Evolutionary conservation across 352 stramenopile genomes (phyloP), one percentile per base, ranked within the genome.

Genomic region (Pythium dissotocum): DNA sequence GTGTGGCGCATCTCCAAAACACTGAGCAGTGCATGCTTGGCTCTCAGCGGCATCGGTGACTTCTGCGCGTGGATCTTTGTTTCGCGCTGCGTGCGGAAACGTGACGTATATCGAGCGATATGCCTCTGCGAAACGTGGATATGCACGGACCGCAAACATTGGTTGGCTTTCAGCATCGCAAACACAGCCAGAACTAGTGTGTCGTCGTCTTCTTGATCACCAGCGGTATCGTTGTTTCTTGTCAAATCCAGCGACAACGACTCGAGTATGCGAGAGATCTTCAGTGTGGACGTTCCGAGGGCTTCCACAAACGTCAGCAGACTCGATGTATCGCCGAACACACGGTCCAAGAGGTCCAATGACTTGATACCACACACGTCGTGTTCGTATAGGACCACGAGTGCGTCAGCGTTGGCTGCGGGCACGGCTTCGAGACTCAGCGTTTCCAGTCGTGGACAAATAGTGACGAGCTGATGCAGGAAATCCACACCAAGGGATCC

Each of bases 1-100:
- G 0, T 32, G 28, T 24, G 9, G n/a, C 18, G 18, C 18, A 51
- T 26, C 3, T 24, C 21, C 21, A 24, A 24, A 24, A 24, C 38
- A 10, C 5, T 42, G 6, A 63, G n/a, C 3, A 53, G 38, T 6
- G 57, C 57, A 8, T 30, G 53, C 38, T 63, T 54, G 57, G 57
- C 57, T 5, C 57, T 40, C 26, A 63, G 14, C 5, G 16, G 21
- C 6, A 61, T 16, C 35, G 55, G 55, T 40, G 35, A 32, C 24
- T 61, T 61, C 36, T 33, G 21, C 6, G 32, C 6, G 6, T 24
- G 7, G 49, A 56, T 38, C 33, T 38, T 38, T 10, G 33, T 2
- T 16, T 38, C 33, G 6, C 33, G 33, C 10, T 3, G 33, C 33
- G 33, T 38, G 0, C 10, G 6, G 6, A 38, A 38, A 6, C 33